Conservation (phyloP, 148 eudicot genomes). For the Rhododendron griersonianum region DNA sequence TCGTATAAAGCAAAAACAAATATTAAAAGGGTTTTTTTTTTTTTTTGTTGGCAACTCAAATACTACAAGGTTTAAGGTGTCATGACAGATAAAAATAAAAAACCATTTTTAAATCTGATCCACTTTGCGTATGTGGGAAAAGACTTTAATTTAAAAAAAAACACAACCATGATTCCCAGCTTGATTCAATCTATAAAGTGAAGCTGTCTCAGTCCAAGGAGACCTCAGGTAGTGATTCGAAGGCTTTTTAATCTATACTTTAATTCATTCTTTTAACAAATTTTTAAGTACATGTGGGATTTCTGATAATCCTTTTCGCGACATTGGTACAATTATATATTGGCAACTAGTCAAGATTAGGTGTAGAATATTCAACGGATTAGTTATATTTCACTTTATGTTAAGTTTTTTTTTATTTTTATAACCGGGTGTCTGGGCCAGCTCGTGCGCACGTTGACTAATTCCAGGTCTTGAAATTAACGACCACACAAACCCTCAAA, state of each 20-base stretch:
- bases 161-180: not conserved
- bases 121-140: not conserved
- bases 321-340: not conserved
- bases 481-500: no score
- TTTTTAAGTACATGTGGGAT: not conserved
- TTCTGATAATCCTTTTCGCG: not conserved
- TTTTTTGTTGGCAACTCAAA: no score
- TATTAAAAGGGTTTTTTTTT: no score
- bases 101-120: not conserved
- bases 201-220: not conserved
- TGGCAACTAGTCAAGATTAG: not conserved
- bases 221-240: not conserved
- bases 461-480: no score
- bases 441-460: no score
- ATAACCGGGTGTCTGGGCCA: no score
- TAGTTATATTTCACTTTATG: not conserved
- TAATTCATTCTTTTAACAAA: not conserved
- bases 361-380: not conserved
- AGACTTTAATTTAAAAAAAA: not conserved
- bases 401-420: not conserved
- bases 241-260: not conserved
- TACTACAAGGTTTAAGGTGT: no score
- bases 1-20: no score
- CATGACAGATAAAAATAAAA: not conserved
- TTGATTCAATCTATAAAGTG: not conserved